phyloP scores from a whole-genome alignment of 2,329 filamentous ascomycete species.

The Fusarium clavum region DNA sequence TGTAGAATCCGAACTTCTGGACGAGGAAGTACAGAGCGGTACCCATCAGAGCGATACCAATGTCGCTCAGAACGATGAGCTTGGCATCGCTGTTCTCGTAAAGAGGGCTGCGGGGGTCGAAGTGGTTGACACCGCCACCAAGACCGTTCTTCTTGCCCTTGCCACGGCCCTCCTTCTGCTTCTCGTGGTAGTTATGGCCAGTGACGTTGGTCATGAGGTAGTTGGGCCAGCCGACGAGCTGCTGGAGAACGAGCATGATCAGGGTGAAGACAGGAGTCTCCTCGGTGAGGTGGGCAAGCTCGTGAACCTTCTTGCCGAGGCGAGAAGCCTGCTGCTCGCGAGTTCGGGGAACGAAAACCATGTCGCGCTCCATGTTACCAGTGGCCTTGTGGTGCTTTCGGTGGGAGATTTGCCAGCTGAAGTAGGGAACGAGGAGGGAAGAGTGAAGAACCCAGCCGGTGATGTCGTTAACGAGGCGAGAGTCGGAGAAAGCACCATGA shows the following conservation, averaged over 20 bases:
- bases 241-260: constrained; percentile 80
- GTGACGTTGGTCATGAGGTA: constrained; percentile 94
- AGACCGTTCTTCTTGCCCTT: constrained; percentile 90
- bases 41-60: constrained; percentile 76
- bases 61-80: constrained; percentile 85
- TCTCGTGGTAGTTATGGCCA: constrained; percentile 93
- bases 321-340: constrained; percentile 82
- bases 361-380: constrained; percentile 95
- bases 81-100: constrained; percentile 93
- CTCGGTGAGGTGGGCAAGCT: constrained; percentile 89
- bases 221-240: constrained; percentile 91
- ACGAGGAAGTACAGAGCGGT: constrained; percentile 75
- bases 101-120: constrained; percentile 86
- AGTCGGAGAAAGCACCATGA: constrained; percentile 96
- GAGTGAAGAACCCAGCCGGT: constrained; percentile 95
- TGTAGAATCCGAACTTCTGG: constrained; percentile 83
- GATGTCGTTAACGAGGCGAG: constrained; percentile 88
- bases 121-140: constrained; percentile 91
- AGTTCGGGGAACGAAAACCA: constrained; percentile 98
- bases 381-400: constrained; percentile 99
- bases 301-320: constrained; percentile 79
- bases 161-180: constrained; percentile 91
- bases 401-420: constrained; percentile 99
- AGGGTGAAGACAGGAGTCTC: constrained; percentile 91
- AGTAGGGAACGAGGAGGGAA: constrained; percentile 91